phyloP scores from a whole-genome alignment of 208 protist genomes.

The Trypanosoma mega region DNA sequence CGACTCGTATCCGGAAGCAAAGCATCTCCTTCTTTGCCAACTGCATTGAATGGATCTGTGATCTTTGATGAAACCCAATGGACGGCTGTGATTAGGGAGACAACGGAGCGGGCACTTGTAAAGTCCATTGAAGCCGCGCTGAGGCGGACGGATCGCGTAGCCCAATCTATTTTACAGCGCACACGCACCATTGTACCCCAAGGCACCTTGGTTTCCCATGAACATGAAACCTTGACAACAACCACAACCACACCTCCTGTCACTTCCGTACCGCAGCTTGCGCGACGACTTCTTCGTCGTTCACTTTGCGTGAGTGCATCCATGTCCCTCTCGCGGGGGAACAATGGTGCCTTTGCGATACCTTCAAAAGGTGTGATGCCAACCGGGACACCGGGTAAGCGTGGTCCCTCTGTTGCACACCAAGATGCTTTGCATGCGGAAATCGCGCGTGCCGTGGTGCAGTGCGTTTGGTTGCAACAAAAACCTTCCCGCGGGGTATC shows the following conservation, averaged over 20 bases:
- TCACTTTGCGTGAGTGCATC: conserved; percentile 17
- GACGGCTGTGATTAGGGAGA: conserved; percentile 1
- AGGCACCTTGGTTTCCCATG: too few species aligned
- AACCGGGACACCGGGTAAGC: not conserved
- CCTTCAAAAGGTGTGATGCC: not conserved
- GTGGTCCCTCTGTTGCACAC: too few species aligned
- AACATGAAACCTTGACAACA: not conserved
- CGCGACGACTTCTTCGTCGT: conserved; percentile 3
- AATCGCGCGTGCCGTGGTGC: conserved; percentile 4
- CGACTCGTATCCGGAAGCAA: too few species aligned
- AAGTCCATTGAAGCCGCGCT: conserved; percentile 6
- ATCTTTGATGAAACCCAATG: conserved; percentile 21
- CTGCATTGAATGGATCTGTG: too few species aligned
- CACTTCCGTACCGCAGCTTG: conserved; percentile 1
- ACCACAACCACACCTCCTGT: not conserved
- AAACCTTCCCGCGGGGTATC: too few species aligned
- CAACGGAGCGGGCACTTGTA: conserved; percentile 21
- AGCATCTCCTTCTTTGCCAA: too few species aligned
- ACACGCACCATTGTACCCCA: not conserved
- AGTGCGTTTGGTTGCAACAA: conserved; percentile 7
- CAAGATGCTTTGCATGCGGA: too few species aligned
- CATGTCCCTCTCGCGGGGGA: not conserved
- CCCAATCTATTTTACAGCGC: conserved; percentile 13
- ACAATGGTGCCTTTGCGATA: too few species aligned
- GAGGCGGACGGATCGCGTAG: conserved; percentile 12